These are phyloP conservation scores for Leccinum longicurvipes DNA, from an alignment of 768 basidiomycete species.

Conservation along the genomic window DNA sequence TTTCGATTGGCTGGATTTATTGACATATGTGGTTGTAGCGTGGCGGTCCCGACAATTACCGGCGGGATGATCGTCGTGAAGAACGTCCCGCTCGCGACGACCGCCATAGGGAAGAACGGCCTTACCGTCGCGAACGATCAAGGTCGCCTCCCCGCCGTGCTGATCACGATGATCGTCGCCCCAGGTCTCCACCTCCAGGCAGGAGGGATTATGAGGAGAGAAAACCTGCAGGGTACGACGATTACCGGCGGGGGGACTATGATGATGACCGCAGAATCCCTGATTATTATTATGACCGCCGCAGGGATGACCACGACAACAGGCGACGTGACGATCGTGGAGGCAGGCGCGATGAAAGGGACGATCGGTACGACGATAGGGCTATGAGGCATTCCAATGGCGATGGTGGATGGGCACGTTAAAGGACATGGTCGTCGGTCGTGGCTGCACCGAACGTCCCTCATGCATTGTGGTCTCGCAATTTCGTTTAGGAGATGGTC, in stretches of 20 bases:
- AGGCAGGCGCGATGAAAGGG: slow-evolving; percentile 80
- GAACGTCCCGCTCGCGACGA: slow-evolving; percentile 53
- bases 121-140: slow-evolving; percentile 75
- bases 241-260: slow-evolving; percentile 76
- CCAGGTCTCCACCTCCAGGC: slow-evolving; percentile 73
- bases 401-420: slow-evolving; percentile 76
- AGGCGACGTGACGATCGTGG: slow-evolving; percentile 60
- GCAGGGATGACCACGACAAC: slow-evolving; percentile 71
- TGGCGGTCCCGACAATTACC: slow-evolving; percentile 67
- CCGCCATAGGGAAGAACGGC: slow-evolving; percentile 50
- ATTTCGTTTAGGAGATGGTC: slow-evolving; percentile 50
- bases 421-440: slow-evolving; percentile 42
- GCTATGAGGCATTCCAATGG: slow-evolving; percentile 70
- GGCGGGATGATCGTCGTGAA: slow-evolving; percentile 69
- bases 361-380: slow-evolving; percentile 77
- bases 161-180: slow-evolving; percentile 72
- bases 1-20: neutral
- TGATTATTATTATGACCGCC: slow-evolving; percentile 85
- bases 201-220: slow-evolving; percentile 80
- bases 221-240: slow-evolving; percentile 92
- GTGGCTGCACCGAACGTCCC: slow-evolving; percentile 30
- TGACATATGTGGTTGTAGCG: slow-evolving; percentile 41
- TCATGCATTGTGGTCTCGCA: slow-evolving; percentile 39
- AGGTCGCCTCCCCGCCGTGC: slow-evolving; percentile 75
- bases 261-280: slow-evolving; percentile 79